Evolutionary conservation across 2,329 filamentous ascomycete species (phyloP).

Genomic region (Colletotrichum salicis): DNA sequence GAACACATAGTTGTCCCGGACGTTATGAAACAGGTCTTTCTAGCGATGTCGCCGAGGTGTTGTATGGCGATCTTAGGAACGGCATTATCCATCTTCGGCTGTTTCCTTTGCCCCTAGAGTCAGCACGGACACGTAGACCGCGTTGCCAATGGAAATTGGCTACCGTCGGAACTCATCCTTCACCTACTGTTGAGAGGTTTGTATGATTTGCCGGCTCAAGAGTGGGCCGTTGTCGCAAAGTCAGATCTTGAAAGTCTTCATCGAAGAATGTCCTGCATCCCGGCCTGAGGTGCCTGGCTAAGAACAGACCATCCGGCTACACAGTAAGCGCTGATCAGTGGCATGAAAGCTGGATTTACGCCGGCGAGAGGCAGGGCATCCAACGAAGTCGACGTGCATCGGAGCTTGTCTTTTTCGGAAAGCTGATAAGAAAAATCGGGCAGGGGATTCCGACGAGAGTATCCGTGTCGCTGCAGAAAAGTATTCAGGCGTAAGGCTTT

Average conservation of each 20-base stretch:
- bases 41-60: not conserved
- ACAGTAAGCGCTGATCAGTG: not conserved
- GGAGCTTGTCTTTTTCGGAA: slow-evolving; percentile 20
- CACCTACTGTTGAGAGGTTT: not conserved
- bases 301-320: not conserved
- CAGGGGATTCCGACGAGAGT: not conserved
- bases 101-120: not conserved
- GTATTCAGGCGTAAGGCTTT: not conserved
- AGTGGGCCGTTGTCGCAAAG: not conserved
- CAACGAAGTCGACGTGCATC: slow-evolving; percentile 13
- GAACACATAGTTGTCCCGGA: not conserved
- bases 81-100: not conserved
- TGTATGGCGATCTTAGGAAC: not conserved
- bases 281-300: not conserved
- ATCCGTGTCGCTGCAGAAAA: not conserved
- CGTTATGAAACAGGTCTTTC: not conserved
- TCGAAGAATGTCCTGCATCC: not conserved
- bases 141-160: not conserved
- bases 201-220: not conserved
- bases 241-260: not conserved
- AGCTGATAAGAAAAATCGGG: slow-evolving; percentile 1
- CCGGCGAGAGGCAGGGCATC: slow-evolving; percentile 1
- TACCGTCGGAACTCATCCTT: not conserved
- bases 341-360: not conserved
- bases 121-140: not conserved